A percentile compares a stretch with the other conserved stretches of the same genome.
These are phyloP conservation scores for Eucalyptus urophylla DNA, from an alignment of 345 rosid genomes.

Conservation along the genomic window DNA sequence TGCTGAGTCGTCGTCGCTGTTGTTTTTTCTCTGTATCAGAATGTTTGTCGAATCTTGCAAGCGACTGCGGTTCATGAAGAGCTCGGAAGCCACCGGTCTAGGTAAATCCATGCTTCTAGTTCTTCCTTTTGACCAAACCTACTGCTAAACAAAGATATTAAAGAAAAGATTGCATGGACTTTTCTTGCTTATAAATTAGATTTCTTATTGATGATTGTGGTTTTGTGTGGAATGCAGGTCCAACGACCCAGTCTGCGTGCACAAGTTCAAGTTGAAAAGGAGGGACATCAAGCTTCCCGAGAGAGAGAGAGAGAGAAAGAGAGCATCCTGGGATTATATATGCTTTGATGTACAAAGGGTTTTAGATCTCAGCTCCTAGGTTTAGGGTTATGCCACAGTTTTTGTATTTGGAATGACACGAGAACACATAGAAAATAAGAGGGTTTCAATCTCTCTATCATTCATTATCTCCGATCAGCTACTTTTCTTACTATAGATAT, in stretches of 20 bases:
- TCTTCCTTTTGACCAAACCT: neutral
- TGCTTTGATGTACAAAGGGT: conserved; percentile 13
- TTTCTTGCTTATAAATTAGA: neutral
- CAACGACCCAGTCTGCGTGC: conserved; percentile 15
- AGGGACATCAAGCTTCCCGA: neutral
- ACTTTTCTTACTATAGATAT: neutral
- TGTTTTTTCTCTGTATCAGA: conserved; percentile 6
- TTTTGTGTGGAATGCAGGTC: conserved; percentile 1
- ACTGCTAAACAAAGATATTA: neutral
- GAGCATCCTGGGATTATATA: neutral
- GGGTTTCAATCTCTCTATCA: neutral
- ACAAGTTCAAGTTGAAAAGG: conserved; percentile 10
- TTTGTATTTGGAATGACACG: neutral
- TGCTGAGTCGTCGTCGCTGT: neutral
- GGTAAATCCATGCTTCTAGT: neutral
- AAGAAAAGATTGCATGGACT: neutral
- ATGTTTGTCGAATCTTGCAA: conserved; percentile 62
- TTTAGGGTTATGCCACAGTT: neutral
- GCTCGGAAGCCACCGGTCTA: conserved; percentile 38
- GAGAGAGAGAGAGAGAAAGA: neutral
- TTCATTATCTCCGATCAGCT: neutral
- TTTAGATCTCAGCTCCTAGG: neutral
- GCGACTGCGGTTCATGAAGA: conserved; percentile 52
- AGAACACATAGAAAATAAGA: neutral
- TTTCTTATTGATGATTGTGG: neutral